A percentile compares a stretch with the other conserved stretches of the same genome.
Conservation (phyloP, 495 filamentous ascomycete genomes). For the Annulohypoxylon maeteangense region DNA sequence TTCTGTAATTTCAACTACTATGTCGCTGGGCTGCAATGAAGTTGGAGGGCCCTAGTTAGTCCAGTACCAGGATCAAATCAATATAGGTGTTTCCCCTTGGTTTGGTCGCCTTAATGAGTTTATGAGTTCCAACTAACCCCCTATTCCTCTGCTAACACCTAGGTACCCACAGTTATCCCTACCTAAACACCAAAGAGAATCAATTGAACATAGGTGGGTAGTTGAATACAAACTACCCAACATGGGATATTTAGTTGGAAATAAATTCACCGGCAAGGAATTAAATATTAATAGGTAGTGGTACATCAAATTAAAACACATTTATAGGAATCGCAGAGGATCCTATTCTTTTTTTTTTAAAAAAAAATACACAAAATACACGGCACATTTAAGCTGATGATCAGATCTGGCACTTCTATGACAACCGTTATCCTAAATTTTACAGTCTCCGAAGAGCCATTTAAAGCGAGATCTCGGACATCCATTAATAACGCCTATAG, state of each 20-base stretch:
- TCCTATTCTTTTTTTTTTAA: neutral
- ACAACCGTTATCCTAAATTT: neutral
- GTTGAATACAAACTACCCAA: neutral
- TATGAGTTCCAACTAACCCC: neutral
- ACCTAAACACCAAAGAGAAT: too few relatives aligned
- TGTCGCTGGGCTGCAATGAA: slow-evolving; percentile 28
- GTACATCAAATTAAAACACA: neutral
- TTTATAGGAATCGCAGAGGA: neutral
- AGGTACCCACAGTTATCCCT: too few relatives aligned
- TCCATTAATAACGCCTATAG: neutral
- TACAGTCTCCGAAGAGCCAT: neutral
- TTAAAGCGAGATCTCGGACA: neutral
- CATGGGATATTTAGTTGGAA: neutral
- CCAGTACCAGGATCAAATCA: neutral
- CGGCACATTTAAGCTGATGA: neutral
- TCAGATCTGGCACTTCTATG: neutral
- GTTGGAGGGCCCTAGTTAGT: too few relatives aligned
- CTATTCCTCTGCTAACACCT: too few relatives aligned
- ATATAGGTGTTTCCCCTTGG: neutral
- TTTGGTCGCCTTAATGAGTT: neutral
- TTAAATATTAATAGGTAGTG: neutral
- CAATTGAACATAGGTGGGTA: too few relatives aligned
- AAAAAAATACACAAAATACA: neutral
- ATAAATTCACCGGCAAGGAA: neutral
- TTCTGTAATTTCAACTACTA: slow-evolving; percentile 38